Evolutionary conservation across 2,329 filamentous ascomycete genomes (phyloP), one percentile per base, ranked within the genome.

Genomic region (Dothiorella sarmentorum): DNA sequence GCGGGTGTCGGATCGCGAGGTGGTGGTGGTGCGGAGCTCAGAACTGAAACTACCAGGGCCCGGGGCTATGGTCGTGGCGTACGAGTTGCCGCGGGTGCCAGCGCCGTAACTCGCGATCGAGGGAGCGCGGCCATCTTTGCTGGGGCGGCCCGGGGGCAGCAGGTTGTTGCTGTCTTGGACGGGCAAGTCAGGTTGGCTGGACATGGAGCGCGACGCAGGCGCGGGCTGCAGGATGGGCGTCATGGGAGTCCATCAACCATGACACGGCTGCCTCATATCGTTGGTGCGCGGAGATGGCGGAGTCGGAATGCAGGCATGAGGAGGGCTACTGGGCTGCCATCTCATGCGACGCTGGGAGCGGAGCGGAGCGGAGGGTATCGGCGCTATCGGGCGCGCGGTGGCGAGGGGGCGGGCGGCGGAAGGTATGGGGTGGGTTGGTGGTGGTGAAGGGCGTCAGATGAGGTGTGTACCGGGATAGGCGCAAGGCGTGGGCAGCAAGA

Each of bases 41-140:
- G 91, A 87, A 67, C 87, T 95, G 79, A 97, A 97, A 78, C 91
- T 96, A 42, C 92, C 92, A 3, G 83, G 84, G 13, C 70, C 70
- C 1, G 87, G 87, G 24, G 83, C 85, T 58, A 85, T 81, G 33
- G 86, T 85, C 13, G 88, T 84, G 61, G 86, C 87, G 68, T 91
- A 81, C 49, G 88, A 90, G 63, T 85, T 81, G 56, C 82, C 84
- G 56, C 89, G 84, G 17, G 86, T 83, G 49, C 81, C 84, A 58
- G 84, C 86, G 66, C 85, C 80, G 68, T 79, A 79, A 61, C 79
- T 78, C 40, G 73, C 75, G 58, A 78, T 76, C 40, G 84, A 84
- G 45, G 80, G 72, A n/a, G 83, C 83, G 53, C 83, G 79, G 62
- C 75, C 78, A 75, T 82, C 79, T 74, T 78, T 79, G 64, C 71